Evolutionary conservation across 2,329 filamentous ascomycete species (phyloP).

Genomic region (Phyllosticta citriasiana): DNA sequence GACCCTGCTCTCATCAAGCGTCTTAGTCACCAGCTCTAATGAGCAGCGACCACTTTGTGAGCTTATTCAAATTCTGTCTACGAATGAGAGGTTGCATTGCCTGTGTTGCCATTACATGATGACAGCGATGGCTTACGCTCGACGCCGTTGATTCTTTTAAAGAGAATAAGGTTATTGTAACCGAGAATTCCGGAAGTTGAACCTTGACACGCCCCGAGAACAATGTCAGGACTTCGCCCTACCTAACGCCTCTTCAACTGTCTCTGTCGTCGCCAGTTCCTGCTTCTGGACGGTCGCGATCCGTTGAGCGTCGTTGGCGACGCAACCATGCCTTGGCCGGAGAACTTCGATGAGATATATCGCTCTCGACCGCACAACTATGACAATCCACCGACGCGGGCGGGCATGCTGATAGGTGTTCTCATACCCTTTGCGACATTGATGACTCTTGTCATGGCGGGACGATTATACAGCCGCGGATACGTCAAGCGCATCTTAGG

Average conservation of each 20-base stretch:
- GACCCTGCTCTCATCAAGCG: not conserved
- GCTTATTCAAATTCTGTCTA: not conserved
- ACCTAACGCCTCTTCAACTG: not conserved
- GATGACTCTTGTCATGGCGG: slow-evolving; percentile 3
- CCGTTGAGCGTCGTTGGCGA: not conserved
- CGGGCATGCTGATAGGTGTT: slow-evolving; percentile 17
- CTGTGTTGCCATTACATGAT: not conserved
- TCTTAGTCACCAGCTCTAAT: not conserved
- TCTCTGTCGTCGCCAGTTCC: not conserved
- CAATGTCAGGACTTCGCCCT: not conserved
- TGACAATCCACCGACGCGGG: slow-evolving; percentile 18
- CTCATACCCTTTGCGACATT: slow-evolving; percentile 16
- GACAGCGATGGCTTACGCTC: not conserved
- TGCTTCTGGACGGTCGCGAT: not conserved
- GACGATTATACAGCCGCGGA: slow-evolving; percentile 18
- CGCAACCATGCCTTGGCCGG: not conserved
- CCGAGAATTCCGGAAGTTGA: not conserved
- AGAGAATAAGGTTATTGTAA: not conserved
- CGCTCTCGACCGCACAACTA: slow-evolving; percentile 16
- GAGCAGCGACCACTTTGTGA: not conserved
- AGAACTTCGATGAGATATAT: not conserved
- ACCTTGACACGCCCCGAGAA: not conserved
- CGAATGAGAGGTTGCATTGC: not conserved
- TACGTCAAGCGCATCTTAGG: slow-evolving; percentile 19
- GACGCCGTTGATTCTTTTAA: not conserved